These are phyloP conservation scores for Avena eriantha DNA, from an alignment of 176 grass and related monocot genomes.

Conservation along the genomic window DNA sequence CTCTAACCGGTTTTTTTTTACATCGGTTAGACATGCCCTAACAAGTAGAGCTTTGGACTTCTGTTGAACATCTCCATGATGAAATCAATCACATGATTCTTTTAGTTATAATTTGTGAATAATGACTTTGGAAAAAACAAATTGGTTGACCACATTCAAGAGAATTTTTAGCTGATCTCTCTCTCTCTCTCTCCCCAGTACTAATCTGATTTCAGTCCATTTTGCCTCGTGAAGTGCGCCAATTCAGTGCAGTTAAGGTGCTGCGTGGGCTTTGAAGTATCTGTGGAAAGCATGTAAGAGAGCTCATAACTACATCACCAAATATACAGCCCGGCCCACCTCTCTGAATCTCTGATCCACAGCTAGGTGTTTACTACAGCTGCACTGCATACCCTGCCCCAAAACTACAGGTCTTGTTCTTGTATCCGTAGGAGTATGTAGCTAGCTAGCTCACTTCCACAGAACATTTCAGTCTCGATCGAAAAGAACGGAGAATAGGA, in stretches of 20 bases:
- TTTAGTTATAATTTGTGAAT: too few species aligned
- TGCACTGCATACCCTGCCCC: constrained; percentile 24
- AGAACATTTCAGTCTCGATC: constrained; percentile 31
- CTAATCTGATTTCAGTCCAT: neutral
- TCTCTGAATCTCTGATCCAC: constrained; percentile 5
- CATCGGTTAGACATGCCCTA: too few species aligned
- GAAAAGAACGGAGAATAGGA: constrained; percentile 41
- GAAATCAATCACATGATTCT: neutral
- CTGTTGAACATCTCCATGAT: neutral
- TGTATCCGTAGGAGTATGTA: neutral
- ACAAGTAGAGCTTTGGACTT: too few species aligned
- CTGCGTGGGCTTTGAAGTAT: neutral
- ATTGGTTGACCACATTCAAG: too few species aligned
- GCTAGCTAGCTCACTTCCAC: constrained; percentile 39
- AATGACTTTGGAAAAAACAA: too few species aligned
- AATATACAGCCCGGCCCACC: constrained; percentile 16
- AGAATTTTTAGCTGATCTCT: too few species aligned
- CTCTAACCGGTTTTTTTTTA: too few species aligned
- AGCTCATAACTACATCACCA: constrained; percentile 35
- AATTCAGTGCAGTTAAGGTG: constrained; percentile 27
- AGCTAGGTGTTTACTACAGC: neutral
- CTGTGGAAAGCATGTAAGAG: constrained; percentile 35
- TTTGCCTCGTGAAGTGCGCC: constrained; percentile 33
- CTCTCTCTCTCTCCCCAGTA: too few species aligned
- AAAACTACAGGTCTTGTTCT: constrained; percentile 39